These are phyloP conservation scores for Tephrocybe sp. DNA, from an alignment of 768 basidiomycete species.

Conservation along the genomic window DNA sequence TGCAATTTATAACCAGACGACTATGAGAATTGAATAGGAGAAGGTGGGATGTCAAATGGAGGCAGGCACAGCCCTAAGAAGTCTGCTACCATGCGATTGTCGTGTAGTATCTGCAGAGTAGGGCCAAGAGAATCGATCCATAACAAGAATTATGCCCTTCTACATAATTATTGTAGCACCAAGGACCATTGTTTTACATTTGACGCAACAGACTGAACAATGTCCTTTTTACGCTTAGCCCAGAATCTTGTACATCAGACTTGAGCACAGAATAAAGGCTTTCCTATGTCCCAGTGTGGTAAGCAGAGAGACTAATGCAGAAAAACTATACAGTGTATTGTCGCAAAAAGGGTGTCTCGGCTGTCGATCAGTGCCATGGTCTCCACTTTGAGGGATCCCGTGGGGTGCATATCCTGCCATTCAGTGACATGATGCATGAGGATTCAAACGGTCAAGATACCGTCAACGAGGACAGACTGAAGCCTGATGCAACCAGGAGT, in stretches of 20 bases:
- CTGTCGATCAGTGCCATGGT: not conserved
- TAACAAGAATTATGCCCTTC: too few species aligned
- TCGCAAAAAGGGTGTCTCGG: slow-evolving; percentile 3
- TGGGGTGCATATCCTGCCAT: not conserved
- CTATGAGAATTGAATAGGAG: not conserved
- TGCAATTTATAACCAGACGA: slow-evolving; percentile 5
- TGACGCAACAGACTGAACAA: too few species aligned
- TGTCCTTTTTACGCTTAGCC: too few species aligned
- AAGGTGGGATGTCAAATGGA: not conserved
- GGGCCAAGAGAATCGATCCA: too few species aligned
- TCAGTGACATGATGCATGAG: not conserved
- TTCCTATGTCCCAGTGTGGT: too few species aligned
- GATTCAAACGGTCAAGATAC: slow-evolving; percentile 2
- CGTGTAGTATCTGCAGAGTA: not conserved
- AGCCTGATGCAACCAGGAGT: not conserved
- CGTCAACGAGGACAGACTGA: not conserved
- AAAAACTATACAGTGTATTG: not conserved
- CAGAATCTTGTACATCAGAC: too few species aligned
- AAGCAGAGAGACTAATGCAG: not conserved
- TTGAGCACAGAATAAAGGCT: too few species aligned
- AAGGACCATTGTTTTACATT: too few species aligned
- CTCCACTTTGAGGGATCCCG: not conserved
- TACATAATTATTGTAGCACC: too few species aligned
- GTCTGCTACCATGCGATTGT: not conserved
- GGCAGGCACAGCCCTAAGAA: slow-evolving; percentile 5